phyloP scores from a whole-genome alignment of 2,329 filamentous ascomycete species.

The Tolypocladium pustulatum region DNA sequence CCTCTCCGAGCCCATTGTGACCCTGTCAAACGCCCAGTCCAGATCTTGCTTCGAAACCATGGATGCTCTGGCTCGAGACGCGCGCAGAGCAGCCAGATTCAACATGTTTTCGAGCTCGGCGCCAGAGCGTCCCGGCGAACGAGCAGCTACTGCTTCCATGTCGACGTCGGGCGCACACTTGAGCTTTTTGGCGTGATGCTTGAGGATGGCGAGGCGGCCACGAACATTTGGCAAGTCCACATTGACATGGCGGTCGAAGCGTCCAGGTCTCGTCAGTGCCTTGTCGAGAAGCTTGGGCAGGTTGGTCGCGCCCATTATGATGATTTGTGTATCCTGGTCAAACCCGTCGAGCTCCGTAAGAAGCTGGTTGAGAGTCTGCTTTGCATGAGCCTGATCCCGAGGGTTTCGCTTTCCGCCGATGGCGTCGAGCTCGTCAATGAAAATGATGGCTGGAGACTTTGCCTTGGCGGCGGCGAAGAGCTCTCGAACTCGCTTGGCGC shows the following conservation, averaged over 20 bases:
- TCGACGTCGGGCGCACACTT: slow-evolving; percentile 74
- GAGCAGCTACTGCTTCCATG: slow-evolving; percentile 70
- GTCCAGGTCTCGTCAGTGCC: slow-evolving; percentile 83
- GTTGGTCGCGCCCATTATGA: slow-evolving; percentile 94
- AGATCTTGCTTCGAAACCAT: slow-evolving; percentile 72
- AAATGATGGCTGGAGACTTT: slow-evolving; percentile 88
- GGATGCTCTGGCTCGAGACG: slow-evolving; percentile 74
- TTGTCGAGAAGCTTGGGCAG: slow-evolving; percentile 92
- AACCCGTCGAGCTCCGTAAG: slow-evolving; percentile 96
- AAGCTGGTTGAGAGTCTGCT: slow-evolving; percentile 95
- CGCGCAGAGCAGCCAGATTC: slow-evolving; percentile 89
- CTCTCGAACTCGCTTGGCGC: slow-evolving; percentile 90
- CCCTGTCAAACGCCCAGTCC: slow-evolving; percentile 97
- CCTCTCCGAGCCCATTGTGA: slow-evolving; percentile 92
- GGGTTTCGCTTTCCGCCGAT: slow-evolving; percentile 92
- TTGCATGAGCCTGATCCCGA: slow-evolving; percentile 86
- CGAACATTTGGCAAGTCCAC: slow-evolving; percentile 88
- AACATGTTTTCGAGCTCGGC: slow-evolving; percentile 95
- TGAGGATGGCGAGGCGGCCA: slow-evolving; percentile 83
- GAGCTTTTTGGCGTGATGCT: slow-evolving; percentile 89
- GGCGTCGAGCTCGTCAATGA: slow-evolving; percentile 89
- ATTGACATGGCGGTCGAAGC: slow-evolving; percentile 86
- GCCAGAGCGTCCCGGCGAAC: slow-evolving; percentile 85
- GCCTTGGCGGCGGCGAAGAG: slow-evolving; percentile 73
- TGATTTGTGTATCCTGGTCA: slow-evolving; percentile 86